Evolutionary conservation across 371 early-diverging fungal genomes (phyloP).

Genomic region (Apophysomyces trapeziformis): DNA sequence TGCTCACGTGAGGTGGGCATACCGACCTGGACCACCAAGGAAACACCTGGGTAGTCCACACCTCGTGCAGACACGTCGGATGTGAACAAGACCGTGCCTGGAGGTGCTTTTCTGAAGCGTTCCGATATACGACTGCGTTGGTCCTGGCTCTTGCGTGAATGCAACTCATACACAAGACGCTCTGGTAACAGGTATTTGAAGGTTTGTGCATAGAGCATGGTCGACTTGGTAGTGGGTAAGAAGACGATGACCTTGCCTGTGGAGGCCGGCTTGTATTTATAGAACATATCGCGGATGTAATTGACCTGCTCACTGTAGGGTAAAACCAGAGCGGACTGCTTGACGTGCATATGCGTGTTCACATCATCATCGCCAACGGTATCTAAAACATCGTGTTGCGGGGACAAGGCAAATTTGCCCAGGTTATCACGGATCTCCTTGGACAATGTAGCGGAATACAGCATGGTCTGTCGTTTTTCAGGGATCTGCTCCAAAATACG

Average conservation of each 20-base stretch:
- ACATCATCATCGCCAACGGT: constrained; percentile 86
- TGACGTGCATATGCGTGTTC: constrained; percentile 74
- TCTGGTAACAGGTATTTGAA: constrained; percentile 53
- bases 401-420: constrained; percentile 77
- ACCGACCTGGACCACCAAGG: constrained; percentile 94
- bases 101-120: constrained; percentile 69
- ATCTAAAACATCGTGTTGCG: constrained; percentile 77
- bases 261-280: constrained; percentile 54
- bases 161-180: constrained; percentile 69
- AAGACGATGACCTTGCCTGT: constrained; percentile 91
- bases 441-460: constrained; percentile 98
- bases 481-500: constrained; percentile 82
- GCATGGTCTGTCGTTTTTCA: constrained; percentile 88
- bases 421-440: constrained; percentile 68
- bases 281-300: constrained; percentile 65
- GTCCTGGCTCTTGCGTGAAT: constrained; percentile 78
- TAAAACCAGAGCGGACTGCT: constrained; percentile 75
- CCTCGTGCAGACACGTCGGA: constrained; percentile 99
- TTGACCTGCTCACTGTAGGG: constrained; percentile 68
- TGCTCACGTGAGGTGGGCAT: constrained; percentile 89
- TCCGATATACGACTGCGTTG: constrained; percentile 76
- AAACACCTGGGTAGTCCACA: constrained; percentile 98
- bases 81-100: constrained; percentile 85
- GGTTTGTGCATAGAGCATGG: constrained; percentile 74
- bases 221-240: constrained; percentile 82